Evolutionary conservation across 768 basidiomycete genomes (phyloP).

Genomic region (Leccinum sublutescens): DNA sequence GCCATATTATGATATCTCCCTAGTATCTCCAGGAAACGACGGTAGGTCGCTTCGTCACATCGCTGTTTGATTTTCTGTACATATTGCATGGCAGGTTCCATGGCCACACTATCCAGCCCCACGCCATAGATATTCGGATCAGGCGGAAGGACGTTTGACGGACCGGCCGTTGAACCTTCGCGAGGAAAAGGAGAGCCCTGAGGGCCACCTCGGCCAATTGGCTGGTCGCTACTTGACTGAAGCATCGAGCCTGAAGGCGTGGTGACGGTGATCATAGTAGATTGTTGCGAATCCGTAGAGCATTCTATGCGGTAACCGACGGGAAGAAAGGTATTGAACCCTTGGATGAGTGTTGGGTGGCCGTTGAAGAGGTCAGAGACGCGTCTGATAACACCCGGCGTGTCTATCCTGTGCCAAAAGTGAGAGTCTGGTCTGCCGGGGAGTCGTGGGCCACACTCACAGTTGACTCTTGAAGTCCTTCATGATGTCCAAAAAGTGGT

Average conservation of each 20-base stretch:
- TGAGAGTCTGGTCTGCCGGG: slow-evolving; percentile 1
- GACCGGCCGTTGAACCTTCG: slow-evolving; percentile 14
- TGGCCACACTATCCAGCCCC: slow-evolving; percentile 44
- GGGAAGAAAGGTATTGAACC: slow-evolving; percentile 98
- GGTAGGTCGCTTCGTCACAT: slow-evolving; percentile 86
- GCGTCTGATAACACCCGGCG: slow-evolving; percentile 94
- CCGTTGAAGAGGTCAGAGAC: slow-evolving; percentile 92
- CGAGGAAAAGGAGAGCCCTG: slow-evolving; percentile 37
- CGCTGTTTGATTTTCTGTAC: slow-evolving; percentile 96
- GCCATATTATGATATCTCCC: slow-evolving; percentile 60
- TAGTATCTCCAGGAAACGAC: slow-evolving; percentile 74
- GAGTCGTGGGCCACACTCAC: slow-evolving; percentile 32
- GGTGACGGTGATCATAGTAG: slow-evolving; percentile 71
- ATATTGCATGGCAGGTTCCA: slow-evolving; percentile 85
- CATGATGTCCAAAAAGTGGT: slow-evolving; percentile 66
- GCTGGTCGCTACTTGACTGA: slow-evolving; percentile 50
- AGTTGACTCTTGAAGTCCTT: slow-evolving; percentile 71
- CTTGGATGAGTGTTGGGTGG: slow-evolving; percentile 88
- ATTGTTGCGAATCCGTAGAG: slow-evolving; percentile 58
- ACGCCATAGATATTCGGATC: slow-evolving; percentile 28
- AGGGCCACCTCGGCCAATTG: slow-evolving; percentile 36
- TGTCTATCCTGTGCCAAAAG: slow-evolving; percentile 73
- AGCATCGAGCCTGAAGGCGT: slow-evolving; percentile 68
- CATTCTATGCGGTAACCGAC: slow-evolving; percentile 92
- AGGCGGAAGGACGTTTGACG: slow-evolving; percentile 11